phyloP scores from a whole-genome alignment of 2,329 filamentous ascomycete genomes.

The Tolypocladium endophyticum region DNA sequence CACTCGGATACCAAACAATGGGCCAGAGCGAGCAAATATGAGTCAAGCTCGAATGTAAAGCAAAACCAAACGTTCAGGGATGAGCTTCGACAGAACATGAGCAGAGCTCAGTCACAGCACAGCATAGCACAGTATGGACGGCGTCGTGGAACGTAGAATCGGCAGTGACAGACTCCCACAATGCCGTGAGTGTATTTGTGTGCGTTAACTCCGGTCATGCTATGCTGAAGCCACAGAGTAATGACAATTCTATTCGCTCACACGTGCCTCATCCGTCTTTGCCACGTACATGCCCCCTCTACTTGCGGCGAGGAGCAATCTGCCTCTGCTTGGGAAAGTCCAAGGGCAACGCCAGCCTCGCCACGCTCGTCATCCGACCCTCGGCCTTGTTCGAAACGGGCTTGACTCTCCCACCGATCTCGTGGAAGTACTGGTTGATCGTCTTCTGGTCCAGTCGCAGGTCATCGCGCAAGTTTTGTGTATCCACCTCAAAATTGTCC shows the following conservation, averaged over 20 bases:
- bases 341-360: conserved; percentile 65
- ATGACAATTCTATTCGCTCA: background rate
- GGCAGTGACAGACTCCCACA: background rate
- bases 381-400: conserved; percentile 51
- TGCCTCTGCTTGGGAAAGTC: conserved; percentile 61
- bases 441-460: conserved; percentile 60
- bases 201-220: background rate
- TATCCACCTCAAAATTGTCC: conserved; percentile 64
- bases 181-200: background rate
- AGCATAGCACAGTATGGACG: background rate
- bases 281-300: background rate
- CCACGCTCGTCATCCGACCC: conserved; percentile 45
- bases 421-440: conserved; percentile 61
- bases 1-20: too few relatives aligned
- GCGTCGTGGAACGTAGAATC: background rate
- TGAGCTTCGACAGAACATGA: too few relatives aligned
- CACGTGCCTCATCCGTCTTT: background rate
- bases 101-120: background rate
- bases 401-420: conserved; percentile 63
- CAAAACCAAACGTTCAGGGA: background rate
- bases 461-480: conserved; percentile 59
- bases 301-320: conserved; percentile 20
- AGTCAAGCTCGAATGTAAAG: background rate
- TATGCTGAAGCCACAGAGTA: background rate
- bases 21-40: too few relatives aligned